These are phyloP conservation scores for Mycena amicta DNA, from an alignment of 768 basidiomycete species.

Conservation along the genomic window DNA sequence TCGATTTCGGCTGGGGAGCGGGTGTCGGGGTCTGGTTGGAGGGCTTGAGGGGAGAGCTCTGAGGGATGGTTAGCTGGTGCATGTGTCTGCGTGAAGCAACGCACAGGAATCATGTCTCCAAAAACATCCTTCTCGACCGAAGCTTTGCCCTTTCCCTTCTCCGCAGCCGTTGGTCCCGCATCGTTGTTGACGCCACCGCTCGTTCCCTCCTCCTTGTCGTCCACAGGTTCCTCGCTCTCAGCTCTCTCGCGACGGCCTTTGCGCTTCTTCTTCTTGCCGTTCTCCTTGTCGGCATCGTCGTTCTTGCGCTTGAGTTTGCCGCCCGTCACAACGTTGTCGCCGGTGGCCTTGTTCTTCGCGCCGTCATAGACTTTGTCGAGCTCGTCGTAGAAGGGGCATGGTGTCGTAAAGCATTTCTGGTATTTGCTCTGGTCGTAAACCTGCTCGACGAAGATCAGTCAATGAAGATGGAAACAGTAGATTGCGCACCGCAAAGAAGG, in stretches of 20 bases:
- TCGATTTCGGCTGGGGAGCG: not conserved
- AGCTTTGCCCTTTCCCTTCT: not conserved
- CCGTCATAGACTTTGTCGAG: constrained; percentile 1
- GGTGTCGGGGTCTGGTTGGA: not conserved
- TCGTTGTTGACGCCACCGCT: not conserved
- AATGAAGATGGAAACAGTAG: too few relatives aligned
- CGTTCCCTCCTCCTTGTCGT: too few relatives aligned
- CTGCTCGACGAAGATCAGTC: too few relatives aligned
- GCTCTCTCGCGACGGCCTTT: not conserved
- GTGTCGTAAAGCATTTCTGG: not conserved
- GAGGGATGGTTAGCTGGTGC: too few relatives aligned
- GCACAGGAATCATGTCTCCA: not conserved
- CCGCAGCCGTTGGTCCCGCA: not conserved
- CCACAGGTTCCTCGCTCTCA: not conserved
- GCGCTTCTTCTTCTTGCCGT: not conserved
- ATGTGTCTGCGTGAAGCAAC: too few relatives aligned
- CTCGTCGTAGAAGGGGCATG: not conserved
- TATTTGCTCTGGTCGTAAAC: not conserved
- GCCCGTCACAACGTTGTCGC: not conserved
- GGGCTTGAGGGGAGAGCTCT: not conserved
- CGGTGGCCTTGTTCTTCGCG: not conserved
- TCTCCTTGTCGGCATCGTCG: not conserved
- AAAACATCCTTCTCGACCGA: not conserved
- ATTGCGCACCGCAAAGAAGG: constrained; percentile 5
- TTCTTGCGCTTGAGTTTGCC: not conserved